phyloP scores from a whole-genome alignment of 129 eudicot genomes.

The Helichrysum umbraculigerum region DNA sequence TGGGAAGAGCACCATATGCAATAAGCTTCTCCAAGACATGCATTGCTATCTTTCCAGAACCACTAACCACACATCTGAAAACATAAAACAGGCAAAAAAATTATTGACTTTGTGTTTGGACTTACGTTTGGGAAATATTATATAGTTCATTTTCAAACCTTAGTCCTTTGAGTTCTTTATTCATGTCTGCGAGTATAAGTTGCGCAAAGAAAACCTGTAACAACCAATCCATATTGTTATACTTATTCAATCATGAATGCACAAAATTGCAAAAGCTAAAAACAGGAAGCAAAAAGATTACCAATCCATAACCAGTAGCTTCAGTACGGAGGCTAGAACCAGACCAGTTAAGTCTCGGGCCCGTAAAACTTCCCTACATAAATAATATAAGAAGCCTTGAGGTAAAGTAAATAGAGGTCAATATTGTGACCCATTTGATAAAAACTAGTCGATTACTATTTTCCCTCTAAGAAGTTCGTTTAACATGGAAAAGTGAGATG shows the following conservation, averaged over 20 bases:
- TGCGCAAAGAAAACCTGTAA: conserved; percentile 96
- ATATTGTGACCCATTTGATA: not conserved
- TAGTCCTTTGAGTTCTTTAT: conserved; percentile 93
- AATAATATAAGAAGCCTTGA: not conserved
- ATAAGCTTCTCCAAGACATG: conserved; percentile 94
- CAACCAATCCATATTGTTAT: conserved; percentile 24
- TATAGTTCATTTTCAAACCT: conserved; percentile 46
- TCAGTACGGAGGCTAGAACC: conserved; percentile 95
- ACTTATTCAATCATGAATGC: conserved; percentile 10
- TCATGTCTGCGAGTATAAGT: conserved; percentile 91
- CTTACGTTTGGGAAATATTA: not conserved
- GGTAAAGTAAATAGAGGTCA: not conserved
- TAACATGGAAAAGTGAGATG: not conserved
- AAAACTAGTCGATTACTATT: not conserved
- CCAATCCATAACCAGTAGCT: conserved; percentile 98
- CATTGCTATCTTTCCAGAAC: conserved; percentile 97
- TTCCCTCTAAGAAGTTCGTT: not conserved
- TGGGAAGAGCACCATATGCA: conserved; percentile 91
- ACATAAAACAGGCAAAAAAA: conserved; percentile 10
- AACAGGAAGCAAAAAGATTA: conserved; percentile 21
- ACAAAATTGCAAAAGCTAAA: not conserved
- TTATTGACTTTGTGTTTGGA: not conserved
- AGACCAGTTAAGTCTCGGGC: conserved; percentile 91
- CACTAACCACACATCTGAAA: conserved; percentile 90
- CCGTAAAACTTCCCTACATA: conserved; percentile 94